Evolutionary conservation across 768 basidiomycete genomes (phyloP).

Genomic region (Hypsizygus marmoreus): DNA sequence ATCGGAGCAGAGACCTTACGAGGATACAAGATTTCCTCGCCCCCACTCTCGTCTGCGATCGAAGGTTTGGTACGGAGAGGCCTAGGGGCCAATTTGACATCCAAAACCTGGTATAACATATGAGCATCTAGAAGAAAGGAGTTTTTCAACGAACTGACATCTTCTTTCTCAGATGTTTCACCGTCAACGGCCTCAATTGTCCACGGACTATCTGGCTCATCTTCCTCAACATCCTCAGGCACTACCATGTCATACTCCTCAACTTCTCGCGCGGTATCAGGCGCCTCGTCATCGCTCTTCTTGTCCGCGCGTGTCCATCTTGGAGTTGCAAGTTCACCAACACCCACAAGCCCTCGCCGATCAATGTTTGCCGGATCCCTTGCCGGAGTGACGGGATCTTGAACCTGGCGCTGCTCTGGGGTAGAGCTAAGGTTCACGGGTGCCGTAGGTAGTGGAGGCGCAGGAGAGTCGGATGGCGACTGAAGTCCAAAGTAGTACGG

Average conservation of each 20-base stretch:
- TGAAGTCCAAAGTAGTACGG: constrained; percentile 84
- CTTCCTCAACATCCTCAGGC: constrained; percentile 44
- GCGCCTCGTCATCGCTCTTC: constrained; percentile 35
- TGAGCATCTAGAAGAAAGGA: constrained; percentile 7
- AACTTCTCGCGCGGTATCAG: constrained; percentile 25
- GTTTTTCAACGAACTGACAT: constrained; percentile 45
- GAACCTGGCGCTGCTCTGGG: constrained; percentile 54
- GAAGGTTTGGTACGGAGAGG: constrained; percentile 64
- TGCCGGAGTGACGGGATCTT: constrained; percentile 70
- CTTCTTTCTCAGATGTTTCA: constrained; percentile 69
- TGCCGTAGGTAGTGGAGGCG: constrained; percentile 50
- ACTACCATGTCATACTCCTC: constrained; percentile 46
- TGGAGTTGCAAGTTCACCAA: constrained; percentile 96
- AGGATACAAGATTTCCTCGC: constrained; percentile 88
- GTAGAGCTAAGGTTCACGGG: constrained; percentile 49
- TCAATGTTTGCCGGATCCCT: constrained; percentile 82
- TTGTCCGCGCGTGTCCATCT: constrained; percentile 73
- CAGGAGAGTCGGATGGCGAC: constrained; percentile 69
- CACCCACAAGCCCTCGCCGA: constrained; percentile 84
- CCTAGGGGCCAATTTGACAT: constrained; percentile 46
- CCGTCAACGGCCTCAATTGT: constrained; percentile 87
- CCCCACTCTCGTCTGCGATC: constrained; percentile 81
- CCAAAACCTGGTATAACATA: constrained; percentile 35
- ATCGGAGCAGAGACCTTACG: constrained; percentile 46
- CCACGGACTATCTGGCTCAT: constrained; percentile 82